Percentiles rank a stretch among this genome's conserved stretches.
These are phyloP conservation scores for Kluyveromyces sp. DNA, from an alignment of 1,139 yeast species.

Conservation along the genomic window DNA sequence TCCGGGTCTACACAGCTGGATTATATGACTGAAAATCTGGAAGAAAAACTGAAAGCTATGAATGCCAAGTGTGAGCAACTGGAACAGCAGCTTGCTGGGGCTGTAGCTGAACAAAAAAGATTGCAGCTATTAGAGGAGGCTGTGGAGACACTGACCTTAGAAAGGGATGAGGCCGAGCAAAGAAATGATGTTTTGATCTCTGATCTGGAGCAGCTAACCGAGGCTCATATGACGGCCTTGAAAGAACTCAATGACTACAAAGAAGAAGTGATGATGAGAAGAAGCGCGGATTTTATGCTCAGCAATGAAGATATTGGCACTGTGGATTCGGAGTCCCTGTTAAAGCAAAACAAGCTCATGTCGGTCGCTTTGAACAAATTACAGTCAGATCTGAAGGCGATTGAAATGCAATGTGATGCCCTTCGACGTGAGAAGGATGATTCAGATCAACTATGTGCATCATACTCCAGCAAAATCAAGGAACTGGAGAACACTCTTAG, in stretches of 20 bases:
- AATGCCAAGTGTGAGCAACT: constrained; percentile 29
- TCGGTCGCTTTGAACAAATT: constrained; percentile 39
- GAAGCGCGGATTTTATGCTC: constrained; percentile 28
- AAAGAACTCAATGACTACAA: constrained; percentile 39
- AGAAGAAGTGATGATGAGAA: constrained; percentile 43
- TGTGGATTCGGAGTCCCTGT: constrained; percentile 23
- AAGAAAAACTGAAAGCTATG: constrained; percentile 31
- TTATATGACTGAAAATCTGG: constrained; percentile 41
- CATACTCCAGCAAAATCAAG: constrained; percentile 33
- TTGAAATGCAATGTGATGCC: constrained; percentile 37
- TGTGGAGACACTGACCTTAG: constrained; percentile 48
- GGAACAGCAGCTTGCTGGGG: constrained; percentile 28
- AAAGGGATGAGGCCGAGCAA: constrained; percentile 45
- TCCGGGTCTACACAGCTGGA: constrained; percentile 26
- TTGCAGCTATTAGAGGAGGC: constrained; percentile 36
- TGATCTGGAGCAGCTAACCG: constrained; percentile 31
- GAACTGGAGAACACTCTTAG: constrained; percentile 20
- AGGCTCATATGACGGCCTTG: constrained; percentile 36
- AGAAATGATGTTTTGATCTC: constrained; percentile 35
- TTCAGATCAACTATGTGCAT: constrained; percentile 32
- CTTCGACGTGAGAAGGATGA: constrained; percentile 36
- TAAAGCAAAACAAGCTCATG: constrained; percentile 34
- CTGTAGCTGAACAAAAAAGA: constrained; percentile 21
- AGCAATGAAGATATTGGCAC: constrained; percentile 18
- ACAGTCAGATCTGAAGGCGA: constrained; percentile 31